phyloP scores from a whole-genome alignment of 2,329 filamentous ascomycete species.

The Pseudonectria foliicola region DNA sequence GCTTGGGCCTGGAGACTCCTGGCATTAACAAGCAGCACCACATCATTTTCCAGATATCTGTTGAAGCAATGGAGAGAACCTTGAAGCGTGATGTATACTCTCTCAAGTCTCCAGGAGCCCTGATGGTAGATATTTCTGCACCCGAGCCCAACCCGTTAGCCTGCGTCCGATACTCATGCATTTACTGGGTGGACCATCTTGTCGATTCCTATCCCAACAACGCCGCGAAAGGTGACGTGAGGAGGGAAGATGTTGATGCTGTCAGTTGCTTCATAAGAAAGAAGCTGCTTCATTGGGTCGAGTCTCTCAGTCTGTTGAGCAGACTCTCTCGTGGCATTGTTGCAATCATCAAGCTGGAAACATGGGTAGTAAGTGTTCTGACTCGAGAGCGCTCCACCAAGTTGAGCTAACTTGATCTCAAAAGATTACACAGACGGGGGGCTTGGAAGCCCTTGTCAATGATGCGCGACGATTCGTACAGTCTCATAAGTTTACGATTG shows the following conservation, averaged over 20 bases:
- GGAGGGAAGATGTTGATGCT: constrained; percentile 11
- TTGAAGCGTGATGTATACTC: constrained; percentile 31
- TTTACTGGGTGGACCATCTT: constrained; percentile 17
- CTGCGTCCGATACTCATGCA: constrained; percentile 12
- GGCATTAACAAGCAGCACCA: constrained; percentile 21
- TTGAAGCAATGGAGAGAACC: constrained; percentile 21
- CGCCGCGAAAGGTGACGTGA: no score
- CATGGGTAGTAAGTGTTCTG: constrained; percentile 6
- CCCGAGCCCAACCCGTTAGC: constrained; percentile 10
- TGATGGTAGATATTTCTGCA: constrained; percentile 3
- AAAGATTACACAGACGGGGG: not conserved
- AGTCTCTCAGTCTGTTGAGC: constrained; percentile 3
- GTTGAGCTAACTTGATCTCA: not conserved
- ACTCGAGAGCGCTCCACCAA: not conserved
- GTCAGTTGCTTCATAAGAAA: constrained; percentile 26
- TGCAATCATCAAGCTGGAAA: constrained; percentile 14
- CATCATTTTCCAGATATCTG: constrained; percentile 26
- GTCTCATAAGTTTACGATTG: constrained; percentile 17
- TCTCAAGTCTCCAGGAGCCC: constrained; percentile 12
- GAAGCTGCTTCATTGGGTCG: constrained; percentile 5
- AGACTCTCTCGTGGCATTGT: constrained; percentile 15
- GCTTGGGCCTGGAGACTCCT: constrained; percentile 22
- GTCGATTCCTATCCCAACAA: not conserved
- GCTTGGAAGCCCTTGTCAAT: constrained; percentile 10
- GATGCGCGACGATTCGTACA: constrained; percentile 26